Evolutionary conservation across 768 basidiomycete species (phyloP).

Genomic region (Chalciporus piperatus): DNA sequence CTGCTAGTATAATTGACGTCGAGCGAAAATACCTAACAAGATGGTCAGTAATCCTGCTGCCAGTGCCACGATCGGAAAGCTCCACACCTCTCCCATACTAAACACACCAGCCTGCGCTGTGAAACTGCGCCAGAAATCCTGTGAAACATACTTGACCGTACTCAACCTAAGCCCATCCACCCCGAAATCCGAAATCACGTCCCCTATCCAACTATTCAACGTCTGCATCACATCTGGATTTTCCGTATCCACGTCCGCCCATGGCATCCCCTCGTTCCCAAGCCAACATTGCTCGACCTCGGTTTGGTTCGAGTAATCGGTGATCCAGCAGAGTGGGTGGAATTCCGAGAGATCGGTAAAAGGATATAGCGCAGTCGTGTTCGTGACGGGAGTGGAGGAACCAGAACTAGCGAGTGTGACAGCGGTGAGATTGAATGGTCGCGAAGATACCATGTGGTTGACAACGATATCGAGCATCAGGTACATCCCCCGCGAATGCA

Average conservation of each 20-base stretch:
- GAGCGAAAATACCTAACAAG: slow-evolving; percentile 39
- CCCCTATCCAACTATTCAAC: slow-evolving; percentile 47
- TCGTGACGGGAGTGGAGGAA: slow-evolving; percentile 8
- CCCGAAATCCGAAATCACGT: slow-evolving; percentile 44
- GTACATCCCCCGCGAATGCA: slow-evolving; percentile 54
- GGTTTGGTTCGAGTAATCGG: slow-evolving; percentile 44
- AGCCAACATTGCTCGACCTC: slow-evolving; percentile 60
- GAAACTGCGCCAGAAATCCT: slow-evolving; percentile 55
- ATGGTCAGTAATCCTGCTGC: slow-evolving; percentile 12
- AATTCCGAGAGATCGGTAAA: slow-evolving; percentile 38
- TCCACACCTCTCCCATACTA: slow-evolving; percentile 48
- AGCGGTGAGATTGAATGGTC: slow-evolving; percentile 24
- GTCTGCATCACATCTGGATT: slow-evolving; percentile 39
- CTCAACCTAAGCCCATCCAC: slow-evolving; percentile 60
- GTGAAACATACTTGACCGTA: slow-evolving; percentile 55
- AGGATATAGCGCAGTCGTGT: slow-evolving; percentile 22
- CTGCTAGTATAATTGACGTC: slow-evolving; percentile 37
- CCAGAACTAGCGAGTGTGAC: slow-evolving; percentile 17
- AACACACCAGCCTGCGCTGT: slow-evolving; percentile 46
- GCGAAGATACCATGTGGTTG: slow-evolving; percentile 52
- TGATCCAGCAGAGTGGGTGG: slow-evolving; percentile 41
- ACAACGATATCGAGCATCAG: slow-evolving; percentile 64
- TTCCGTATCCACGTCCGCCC: slow-evolving; percentile 59
- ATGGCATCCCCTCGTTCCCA: slow-evolving; percentile 50
- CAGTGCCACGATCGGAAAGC: slow-evolving; percentile 34